phyloP scores from a whole-genome alignment of 192 early-diverging fungal genomes.

The Lobosporangium transversale region DNA sequence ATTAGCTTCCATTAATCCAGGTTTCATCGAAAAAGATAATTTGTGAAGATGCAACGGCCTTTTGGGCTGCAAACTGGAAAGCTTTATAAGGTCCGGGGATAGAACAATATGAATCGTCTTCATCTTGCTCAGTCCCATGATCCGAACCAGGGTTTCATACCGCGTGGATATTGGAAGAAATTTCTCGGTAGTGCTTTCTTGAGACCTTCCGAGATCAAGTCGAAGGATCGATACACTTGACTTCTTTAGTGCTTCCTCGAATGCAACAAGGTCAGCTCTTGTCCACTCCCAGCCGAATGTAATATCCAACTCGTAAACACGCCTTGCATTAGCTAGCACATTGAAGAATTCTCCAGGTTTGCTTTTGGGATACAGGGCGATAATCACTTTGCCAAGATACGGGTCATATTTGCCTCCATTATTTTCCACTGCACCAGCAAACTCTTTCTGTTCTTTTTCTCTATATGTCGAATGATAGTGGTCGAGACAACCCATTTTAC shows the following conservation, averaged over 20 bases:
- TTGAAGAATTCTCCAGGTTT: neutral
- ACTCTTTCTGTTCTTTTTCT: neutral
- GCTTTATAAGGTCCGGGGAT: too few relatives aligned
- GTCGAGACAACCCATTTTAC: neutral
- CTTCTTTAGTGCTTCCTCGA: too few relatives aligned
- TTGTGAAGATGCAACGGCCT: conserved; percentile 1
- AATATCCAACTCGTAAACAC: too few relatives aligned
- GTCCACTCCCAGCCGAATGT: too few relatives aligned
- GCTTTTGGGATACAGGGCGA: neutral
- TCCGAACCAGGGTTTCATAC: conserved; percentile 1
- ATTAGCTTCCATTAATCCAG: neutral
- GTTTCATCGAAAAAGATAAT: conserved; percentile 3
- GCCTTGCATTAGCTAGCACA: conserved; percentile 3
- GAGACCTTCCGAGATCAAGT: too few relatives aligned
- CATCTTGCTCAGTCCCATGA: neutral
- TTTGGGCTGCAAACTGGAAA: conserved; percentile 9
- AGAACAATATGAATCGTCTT: too few relatives aligned
- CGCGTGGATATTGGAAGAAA: conserved; percentile 1
- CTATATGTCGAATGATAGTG: neutral
- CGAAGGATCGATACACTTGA: conserved; percentile 15
- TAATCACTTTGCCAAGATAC: too few relatives aligned
- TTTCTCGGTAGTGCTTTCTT: conserved; percentile 7
- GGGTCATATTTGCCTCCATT: too few relatives aligned
- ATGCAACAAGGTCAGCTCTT: too few relatives aligned
- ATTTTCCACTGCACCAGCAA: neutral